Percentiles rank a stretch among this genome's conserved stretches.
phyloP scores from a whole-genome alignment of 1,284 basidiomycete species.

The Grifola frondosa region DNA sequence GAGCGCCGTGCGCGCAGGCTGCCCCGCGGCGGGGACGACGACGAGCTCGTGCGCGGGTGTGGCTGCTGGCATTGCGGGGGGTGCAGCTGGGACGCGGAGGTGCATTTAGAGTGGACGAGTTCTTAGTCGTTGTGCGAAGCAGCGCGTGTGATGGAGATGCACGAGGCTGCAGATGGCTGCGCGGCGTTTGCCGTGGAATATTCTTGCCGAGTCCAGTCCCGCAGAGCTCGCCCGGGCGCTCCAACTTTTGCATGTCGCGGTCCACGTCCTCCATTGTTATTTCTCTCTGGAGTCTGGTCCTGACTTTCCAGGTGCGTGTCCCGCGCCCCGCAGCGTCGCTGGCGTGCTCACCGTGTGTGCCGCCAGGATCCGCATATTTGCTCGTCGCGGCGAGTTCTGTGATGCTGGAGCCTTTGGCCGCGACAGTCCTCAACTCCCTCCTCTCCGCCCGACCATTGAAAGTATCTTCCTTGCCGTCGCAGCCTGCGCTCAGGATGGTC shows the following conservation, averaged over 20 bases:
- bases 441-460: constrained; percentile 43
- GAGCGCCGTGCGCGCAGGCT: constrained; percentile 34
- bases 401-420: constrained; percentile 50
- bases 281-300: constrained; percentile 12
- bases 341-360: constrained; percentile 3
- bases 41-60: constrained; percentile 56
- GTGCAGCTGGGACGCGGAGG: background rate
- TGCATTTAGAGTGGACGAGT: constrained; percentile 1
- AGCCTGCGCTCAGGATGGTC: constrained; percentile 23
- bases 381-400: constrained; percentile 41
- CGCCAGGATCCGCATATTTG: constrained; percentile 20
- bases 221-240: constrained; percentile 10
- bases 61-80: constrained; percentile 6
- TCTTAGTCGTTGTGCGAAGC: background rate
- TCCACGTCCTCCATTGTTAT: constrained; percentile 1
- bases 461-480: constrained; percentile 20
- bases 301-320: constrained; percentile 15
- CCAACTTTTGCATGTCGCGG: constrained; percentile 21
- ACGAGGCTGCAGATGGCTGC: constrained; percentile 6
- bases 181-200: constrained; percentile 17
- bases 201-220: constrained; percentile 8
- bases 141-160: constrained; percentile 1
- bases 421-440: constrained; percentile 50
- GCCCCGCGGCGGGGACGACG: constrained; percentile 39
- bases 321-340: background rate